Evolutionary conservation across 2,329 filamentous ascomycete species (phyloP).

Genomic region (Pseudopithomyces maydicus): DNA sequence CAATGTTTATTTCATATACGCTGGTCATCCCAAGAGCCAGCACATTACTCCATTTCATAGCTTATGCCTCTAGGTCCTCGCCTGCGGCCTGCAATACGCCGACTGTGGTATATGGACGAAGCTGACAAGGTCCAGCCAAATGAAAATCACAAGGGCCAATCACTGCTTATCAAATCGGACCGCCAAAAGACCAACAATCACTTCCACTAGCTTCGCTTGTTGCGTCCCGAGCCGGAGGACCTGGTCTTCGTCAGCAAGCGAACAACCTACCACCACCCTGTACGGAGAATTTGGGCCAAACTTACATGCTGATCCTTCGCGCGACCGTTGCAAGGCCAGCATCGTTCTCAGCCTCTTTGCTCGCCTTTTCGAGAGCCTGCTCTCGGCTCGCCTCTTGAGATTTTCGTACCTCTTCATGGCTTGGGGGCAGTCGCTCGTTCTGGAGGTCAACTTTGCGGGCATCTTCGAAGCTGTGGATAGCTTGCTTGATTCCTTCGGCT

Average conservation of each 20-base stretch:
- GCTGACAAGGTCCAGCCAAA: constrained; percentile 25
- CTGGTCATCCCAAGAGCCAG: constrained; percentile 21
- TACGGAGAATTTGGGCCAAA: not conserved
- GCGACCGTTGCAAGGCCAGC: constrained; percentile 84
- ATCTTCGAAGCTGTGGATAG: constrained; percentile 95
- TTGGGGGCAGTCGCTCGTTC: constrained; percentile 92
- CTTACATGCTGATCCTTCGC: constrained; percentile 95
- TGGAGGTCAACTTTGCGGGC: constrained; percentile 95
- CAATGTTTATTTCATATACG: constrained; percentile 29
- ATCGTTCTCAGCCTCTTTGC: constrained; percentile 89
- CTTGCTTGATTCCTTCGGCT: constrained; percentile 97
- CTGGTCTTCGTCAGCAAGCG: constrained; percentile 30
- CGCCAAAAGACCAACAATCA: constrained; percentile 4
- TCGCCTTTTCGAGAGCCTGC: constrained; percentile 83
- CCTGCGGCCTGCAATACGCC: constrained; percentile 33
- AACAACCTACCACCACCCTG: not conserved
- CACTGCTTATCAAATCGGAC: constrained; percentile 18
- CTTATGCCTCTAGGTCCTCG: constrained; percentile 16
- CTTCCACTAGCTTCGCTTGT: constrained; percentile 31
- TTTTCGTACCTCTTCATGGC: constrained; percentile 85
- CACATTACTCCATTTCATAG: constrained; percentile 10
- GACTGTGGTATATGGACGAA: constrained; percentile 30
- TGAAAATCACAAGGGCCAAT: constrained; percentile 19
- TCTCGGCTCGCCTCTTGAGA: constrained; percentile 81
- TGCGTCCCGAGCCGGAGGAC: constrained; percentile 49